phyloP scores from a whole-genome alignment of 2,329 filamentous ascomycete species.

The Epichloe typhina region DNA sequence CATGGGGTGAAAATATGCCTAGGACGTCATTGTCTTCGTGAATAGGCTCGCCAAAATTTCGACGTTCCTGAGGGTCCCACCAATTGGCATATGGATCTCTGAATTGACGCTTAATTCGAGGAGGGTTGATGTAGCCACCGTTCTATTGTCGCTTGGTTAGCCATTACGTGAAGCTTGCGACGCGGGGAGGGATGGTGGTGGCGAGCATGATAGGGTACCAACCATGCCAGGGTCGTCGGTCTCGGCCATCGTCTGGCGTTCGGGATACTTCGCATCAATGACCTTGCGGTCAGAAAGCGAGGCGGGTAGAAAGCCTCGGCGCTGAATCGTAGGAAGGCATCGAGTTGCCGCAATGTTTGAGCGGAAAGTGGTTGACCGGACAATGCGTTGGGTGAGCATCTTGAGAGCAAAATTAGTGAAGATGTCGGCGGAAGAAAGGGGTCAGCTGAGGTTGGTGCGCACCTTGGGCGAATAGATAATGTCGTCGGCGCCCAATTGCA shows the following conservation, averaged over 20 bases:
- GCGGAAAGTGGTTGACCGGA: conserved; percentile 33
- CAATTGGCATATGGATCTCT: conserved; percentile 87
- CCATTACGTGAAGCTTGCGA: conserved; percentile 8
- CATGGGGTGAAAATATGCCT: conserved; percentile 76
- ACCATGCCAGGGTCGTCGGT: conserved; percentile 56
- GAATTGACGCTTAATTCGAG: conserved; percentile 71
- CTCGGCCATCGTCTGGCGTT: conserved; percentile 35
- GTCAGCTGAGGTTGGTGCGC: neutral
- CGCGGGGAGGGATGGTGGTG: neutral
- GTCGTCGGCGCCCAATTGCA: conserved; percentile 24
- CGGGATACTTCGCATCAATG: conserved; percentile 40
- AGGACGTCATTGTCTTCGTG: conserved; percentile 94
- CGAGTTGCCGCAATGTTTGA: conserved; percentile 31
- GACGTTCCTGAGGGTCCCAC: conserved; percentile 96
- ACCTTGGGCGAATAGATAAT: conserved; percentile 17
- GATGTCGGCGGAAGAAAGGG: neutral
- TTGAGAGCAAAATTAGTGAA: conserved; percentile 15
- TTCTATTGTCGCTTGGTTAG: conserved; percentile 41
- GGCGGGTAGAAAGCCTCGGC: conserved; percentile 42
- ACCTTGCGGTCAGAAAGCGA: conserved; percentile 32
- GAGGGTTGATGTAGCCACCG: conserved; percentile 71
- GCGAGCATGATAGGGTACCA: conserved; percentile 17
- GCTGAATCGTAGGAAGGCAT: conserved; percentile 40
- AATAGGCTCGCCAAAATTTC: conserved; percentile 91
- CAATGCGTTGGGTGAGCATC: conserved; percentile 51